These are phyloP conservation scores for Chondrus crispus DNA, from an alignment of 23 red algal genomes.

Conservation along the genomic window DNA sequence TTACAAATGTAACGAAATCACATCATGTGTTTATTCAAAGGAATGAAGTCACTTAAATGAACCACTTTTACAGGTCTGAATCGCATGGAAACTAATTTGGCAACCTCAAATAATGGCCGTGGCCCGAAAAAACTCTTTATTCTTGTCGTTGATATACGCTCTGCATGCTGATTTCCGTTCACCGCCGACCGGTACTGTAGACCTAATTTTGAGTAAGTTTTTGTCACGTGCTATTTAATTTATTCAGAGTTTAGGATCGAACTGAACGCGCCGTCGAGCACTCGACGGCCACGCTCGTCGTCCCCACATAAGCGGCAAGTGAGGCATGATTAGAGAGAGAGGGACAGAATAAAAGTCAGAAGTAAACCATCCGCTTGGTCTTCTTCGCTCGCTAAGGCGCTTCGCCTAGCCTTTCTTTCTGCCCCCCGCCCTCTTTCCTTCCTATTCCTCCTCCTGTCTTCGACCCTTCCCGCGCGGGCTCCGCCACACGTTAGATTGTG, in stretches of 20 bases:
- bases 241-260: background rate
- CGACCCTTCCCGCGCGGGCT: background rate
- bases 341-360: background rate
- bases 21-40: too few species aligned
- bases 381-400: background rate
- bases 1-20: too few species aligned
- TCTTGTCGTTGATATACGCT: too few species aligned
- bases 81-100: too few species aligned
- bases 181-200: too few species aligned
- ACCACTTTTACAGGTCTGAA: too few species aligned
- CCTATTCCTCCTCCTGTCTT: background rate
- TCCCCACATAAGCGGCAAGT: background rate
- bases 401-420: background rate
- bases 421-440: background rate
- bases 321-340: background rate
- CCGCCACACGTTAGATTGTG: background rate
- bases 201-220: too few species aligned
- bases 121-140: too few species aligned
- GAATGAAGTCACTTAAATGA: too few species aligned
- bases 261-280: background rate
- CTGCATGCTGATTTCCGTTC: too few species aligned
- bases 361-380: background rate
- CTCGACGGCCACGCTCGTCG: background rate
- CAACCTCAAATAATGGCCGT: too few species aligned
- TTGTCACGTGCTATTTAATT: too few species aligned